Evolutionary conservation across 2,329 filamentous ascomycete genomes (phyloP).

Genomic region (Byssoonygena ceratinophila): DNA sequence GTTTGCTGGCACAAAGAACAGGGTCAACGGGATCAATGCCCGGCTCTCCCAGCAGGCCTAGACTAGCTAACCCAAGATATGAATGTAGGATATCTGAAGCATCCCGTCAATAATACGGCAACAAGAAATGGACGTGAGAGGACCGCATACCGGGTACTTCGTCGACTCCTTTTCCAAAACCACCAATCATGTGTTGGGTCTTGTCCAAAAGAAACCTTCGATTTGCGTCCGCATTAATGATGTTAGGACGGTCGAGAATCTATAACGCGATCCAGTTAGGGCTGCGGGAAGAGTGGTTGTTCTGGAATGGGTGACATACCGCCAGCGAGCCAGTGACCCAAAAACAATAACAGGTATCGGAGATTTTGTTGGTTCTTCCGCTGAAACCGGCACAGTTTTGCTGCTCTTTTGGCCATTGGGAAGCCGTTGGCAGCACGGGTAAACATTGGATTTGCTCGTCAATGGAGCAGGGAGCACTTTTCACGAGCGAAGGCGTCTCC

Average conservation of each 20-base stretch:
- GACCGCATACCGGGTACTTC: constrained; percentile 50
- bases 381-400: constrained; percentile 64
- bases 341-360: constrained; percentile 93
- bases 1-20: constrained; percentile 60
- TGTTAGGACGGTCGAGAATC: constrained; percentile 47
- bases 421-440: constrained; percentile 19
- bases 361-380: constrained; percentile 78
- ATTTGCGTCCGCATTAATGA: constrained; percentile 52
- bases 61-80: constrained; percentile 71
- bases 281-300: background rate
- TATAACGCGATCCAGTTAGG: constrained; percentile 25
- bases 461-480: constrained; percentile 2
- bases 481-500: constrained; percentile 14
- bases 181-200: constrained; percentile 76
- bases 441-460: constrained; percentile 24
- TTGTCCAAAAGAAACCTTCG: constrained; percentile 73
- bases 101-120: constrained; percentile 23
- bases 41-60: constrained; percentile 61
- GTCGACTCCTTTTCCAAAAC: constrained; percentile 63
- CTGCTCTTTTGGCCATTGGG: constrained; percentile 19
- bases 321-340: constrained; percentile 65
- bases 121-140: constrained; percentile 34
- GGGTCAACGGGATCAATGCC: constrained; percentile 63
- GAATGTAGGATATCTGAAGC: constrained; percentile 66
- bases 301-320: constrained; percentile 25